Percentiles rank a stretch among this genome's conserved stretches.
These are phyloP conservation scores for Penicillium steckii DNA, from an alignment of 495 filamentous ascomycete species.

Conservation along the genomic window DNA sequence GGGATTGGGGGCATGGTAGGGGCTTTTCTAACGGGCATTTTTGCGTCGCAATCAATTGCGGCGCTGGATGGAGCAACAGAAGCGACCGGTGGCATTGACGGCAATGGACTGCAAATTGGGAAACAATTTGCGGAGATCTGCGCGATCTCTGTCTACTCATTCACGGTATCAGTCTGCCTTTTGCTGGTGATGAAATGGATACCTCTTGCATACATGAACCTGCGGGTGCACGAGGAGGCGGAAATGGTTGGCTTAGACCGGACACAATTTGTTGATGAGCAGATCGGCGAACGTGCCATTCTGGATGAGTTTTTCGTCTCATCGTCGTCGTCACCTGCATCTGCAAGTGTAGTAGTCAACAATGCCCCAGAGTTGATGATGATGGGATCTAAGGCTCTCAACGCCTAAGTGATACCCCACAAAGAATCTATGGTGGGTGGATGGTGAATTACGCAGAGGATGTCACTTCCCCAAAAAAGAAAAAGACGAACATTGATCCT, in stretches of 20 bases:
- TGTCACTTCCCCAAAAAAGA: slow-evolving; percentile 11
- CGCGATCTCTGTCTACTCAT: slow-evolving; percentile 56
- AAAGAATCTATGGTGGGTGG: neutral
- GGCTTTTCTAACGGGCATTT: slow-evolving; percentile 61
- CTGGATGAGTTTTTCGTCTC: slow-evolving; percentile 21
- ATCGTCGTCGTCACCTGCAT: slow-evolving; percentile 19
- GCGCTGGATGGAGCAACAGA: slow-evolving; percentile 48
- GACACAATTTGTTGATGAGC: slow-evolving; percentile 60
- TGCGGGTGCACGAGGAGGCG: slow-evolving; percentile 54
- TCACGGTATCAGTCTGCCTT: slow-evolving; percentile 47
- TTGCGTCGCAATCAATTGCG: slow-evolving; percentile 48
- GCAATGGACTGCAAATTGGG: slow-evolving; percentile 57
- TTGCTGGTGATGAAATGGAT: slow-evolving; percentile 58
- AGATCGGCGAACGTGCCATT: slow-evolving; percentile 49
- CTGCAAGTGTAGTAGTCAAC: slow-evolving; percentile 9
- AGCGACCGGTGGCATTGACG: slow-evolving; percentile 53
- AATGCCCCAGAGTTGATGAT: slow-evolving; percentile 13
- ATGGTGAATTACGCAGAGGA: slow-evolving; percentile 4
- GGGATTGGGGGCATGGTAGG: slow-evolving; percentile 61
- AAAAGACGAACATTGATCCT: slow-evolving; percentile 6
- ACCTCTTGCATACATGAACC: slow-evolving; percentile 47
- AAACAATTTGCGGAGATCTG: slow-evolving; percentile 59
- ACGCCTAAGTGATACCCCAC: slow-evolving; percentile 4
- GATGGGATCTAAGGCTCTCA: slow-evolving; percentile 10
- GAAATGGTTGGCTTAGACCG: slow-evolving; percentile 57